Evolutionary conservation across 2,329 filamentous ascomycete genomes (phyloP).

Genomic region (Colletotrichum musae): DNA sequence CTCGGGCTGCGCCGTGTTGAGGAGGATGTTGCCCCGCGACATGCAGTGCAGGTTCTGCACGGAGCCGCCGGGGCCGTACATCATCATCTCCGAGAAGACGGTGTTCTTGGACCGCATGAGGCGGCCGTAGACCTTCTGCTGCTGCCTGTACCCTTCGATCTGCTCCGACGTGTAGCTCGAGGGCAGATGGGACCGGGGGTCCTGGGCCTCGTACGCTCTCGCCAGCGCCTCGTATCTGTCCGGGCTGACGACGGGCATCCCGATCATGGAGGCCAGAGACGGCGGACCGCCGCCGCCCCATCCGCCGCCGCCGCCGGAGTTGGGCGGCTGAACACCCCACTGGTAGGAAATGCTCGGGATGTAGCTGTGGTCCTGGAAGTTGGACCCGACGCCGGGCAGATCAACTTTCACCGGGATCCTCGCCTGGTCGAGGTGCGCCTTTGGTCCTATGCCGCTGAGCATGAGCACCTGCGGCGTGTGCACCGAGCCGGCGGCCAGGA

Average conservation of each 20-base stretch:
- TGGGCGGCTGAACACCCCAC: constrained; percentile 33
- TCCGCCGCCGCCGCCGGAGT: constrained; percentile 26
- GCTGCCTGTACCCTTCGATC: constrained; percentile 54
- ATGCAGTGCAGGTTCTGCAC: constrained; percentile 46
- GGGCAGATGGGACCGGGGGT: constrained; percentile 43
- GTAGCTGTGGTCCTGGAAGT: constrained; percentile 56
- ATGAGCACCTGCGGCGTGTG: constrained; percentile 59
- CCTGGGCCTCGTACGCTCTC: constrained; percentile 40
- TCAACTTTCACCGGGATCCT: constrained; percentile 56
- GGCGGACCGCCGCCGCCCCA: constrained; percentile 40
- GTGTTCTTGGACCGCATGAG: constrained; percentile 45
- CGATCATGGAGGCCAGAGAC: constrained; percentile 44
- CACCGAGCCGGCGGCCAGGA: constrained; percentile 54
- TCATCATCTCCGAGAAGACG: constrained; percentile 64
- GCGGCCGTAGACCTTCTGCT: constrained; percentile 50
- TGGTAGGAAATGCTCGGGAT: constrained; percentile 43
- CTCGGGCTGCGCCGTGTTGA: constrained; percentile 44
- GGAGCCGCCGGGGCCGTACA: constrained; percentile 43
- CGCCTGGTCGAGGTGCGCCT: constrained; percentile 50
- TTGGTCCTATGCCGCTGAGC: constrained; percentile 60
- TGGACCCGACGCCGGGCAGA: constrained; percentile 60
- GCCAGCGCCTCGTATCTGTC: constrained; percentile 43
- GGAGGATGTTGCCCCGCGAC: constrained; percentile 44
- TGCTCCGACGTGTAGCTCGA: constrained; percentile 43
- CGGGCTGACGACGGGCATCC: constrained; percentile 44